Conservation (phyloP, 176 grass and related monocot genomes). For the Canna indica region DNA sequence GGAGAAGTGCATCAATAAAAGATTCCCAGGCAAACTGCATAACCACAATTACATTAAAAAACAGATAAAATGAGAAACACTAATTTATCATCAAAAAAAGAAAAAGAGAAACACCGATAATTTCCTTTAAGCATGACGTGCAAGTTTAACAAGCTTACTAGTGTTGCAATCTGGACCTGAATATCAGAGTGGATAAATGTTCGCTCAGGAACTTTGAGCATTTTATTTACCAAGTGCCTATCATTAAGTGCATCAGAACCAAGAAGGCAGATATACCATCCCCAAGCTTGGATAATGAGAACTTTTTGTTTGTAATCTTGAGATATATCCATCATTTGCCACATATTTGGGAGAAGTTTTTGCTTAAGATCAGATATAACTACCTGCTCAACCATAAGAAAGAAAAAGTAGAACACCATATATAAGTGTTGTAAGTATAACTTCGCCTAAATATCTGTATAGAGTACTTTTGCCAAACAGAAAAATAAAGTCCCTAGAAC, state of each 20-base stretch:
- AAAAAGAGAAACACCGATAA: constrained; percentile 9
- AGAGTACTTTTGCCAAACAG: neutral
- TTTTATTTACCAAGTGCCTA: constrained; percentile 66
- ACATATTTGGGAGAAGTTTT: constrained; percentile 43
- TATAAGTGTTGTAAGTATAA: constrained; percentile 7
- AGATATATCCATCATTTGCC: constrained; percentile 27
- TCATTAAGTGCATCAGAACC: constrained; percentile 33
- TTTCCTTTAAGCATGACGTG: neutral
- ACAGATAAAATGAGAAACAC: constrained; percentile 6
- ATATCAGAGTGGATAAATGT: constrained; percentile 50
- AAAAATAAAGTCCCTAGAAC: too few species aligned
- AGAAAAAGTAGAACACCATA: constrained; percentile 13
- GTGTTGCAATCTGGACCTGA: constrained; percentile 60
- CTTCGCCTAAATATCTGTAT: neutral
- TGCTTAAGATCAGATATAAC: constrained; percentile 50
- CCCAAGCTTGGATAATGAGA: constrained; percentile 66
- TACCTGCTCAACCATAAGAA: constrained; percentile 26
- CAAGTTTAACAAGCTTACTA: constrained; percentile 40
- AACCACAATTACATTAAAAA: neutral
- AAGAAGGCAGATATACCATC: constrained; percentile 74
- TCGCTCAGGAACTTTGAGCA: constrained; percentile 61
- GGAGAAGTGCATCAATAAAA: constrained; percentile 69
- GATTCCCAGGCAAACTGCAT: constrained; percentile 69
- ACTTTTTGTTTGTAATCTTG: constrained; percentile 57
- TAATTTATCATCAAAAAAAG: neutral